Conservation (phyloP, 2,329 filamentous ascomycete genomes). For the Mycocentrospora acerina region DNA sequence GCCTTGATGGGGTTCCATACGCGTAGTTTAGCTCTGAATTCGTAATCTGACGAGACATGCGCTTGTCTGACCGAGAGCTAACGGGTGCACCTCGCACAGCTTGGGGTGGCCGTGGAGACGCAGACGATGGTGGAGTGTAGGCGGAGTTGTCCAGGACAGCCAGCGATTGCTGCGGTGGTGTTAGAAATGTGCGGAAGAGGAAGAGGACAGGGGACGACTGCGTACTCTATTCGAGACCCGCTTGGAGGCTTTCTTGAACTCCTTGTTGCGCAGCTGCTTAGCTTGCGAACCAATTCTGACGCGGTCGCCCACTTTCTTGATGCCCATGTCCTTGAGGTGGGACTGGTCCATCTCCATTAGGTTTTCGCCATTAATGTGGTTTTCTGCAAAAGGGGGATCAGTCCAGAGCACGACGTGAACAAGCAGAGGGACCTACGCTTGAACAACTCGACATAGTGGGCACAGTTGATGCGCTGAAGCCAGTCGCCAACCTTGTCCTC, state of each 20-base stretch:
- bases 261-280: constrained; percentile 52
- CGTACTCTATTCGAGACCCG: constrained; percentile 71
- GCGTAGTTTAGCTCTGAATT: constrained; percentile 46
- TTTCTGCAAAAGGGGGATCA: constrained; percentile 53
- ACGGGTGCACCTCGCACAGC: constrained; percentile 50
- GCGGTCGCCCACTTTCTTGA: constrained; percentile 95
- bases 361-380: constrained; percentile 97
- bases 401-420: background rate
- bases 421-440: constrained; percentile 51
- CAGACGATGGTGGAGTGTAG: constrained; percentile 63
- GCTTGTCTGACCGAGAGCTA: constrained; percentile 49
- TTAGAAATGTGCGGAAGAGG: constrained; percentile 25
- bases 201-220: background rate
- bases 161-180: constrained; percentile 70
- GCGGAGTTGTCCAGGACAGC: constrained; percentile 71
- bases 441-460: constrained; percentile 90
- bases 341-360: constrained; percentile 96
- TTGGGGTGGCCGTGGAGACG: constrained; percentile 64
- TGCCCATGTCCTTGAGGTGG: constrained; percentile 94
- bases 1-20: constrained; percentile 59
- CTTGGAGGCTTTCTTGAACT: constrained; percentile 59
- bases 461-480: constrained; percentile 85
- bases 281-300: constrained; percentile 70
- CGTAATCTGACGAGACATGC: constrained; percentile 50
- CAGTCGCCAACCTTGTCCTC: constrained; percentile 91